Base-by-base conservation (phyloP, 2,329 filamentous ascomycete species). In the Ophiostoma piceae region DNA sequence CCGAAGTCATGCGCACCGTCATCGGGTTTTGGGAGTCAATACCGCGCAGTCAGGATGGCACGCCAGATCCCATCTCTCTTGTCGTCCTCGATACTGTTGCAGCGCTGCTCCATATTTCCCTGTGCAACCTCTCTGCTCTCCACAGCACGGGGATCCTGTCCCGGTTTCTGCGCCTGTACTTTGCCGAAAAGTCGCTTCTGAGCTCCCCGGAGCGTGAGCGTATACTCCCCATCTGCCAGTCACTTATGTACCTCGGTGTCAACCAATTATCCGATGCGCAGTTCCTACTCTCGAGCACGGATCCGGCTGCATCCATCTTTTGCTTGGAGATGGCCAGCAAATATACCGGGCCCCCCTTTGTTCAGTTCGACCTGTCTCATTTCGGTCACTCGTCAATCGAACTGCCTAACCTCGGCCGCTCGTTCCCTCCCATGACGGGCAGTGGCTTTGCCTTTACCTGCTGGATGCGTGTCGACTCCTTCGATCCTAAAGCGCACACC, bases 371-470 rank as follows among this genome's bases (percentile, higher is more conserved):
- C 77, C 83, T 99, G 29, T 95, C 93, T 1, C 81, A 92, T 19
- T 85, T 93, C 77, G 96, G 96, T 0, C 94, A 92, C 79, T 91
- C 92, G 16, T 97, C 95, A 0, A 87, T 98, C 72, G 96, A 99
- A 77, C 83, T 99, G 37, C 87, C 92, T 8, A 94, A 88, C n/a
- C 83, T 99, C 35, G 92, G 92, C 6, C 88, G 91, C 41, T 80
- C 88, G 1, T 99, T 99, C 75, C 96, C 95, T 12, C 93, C 95
- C 0, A 84, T 87, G 69, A 88, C 89, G 22, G 87, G 89, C 11
- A 82, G 84, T n/a, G 96, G 95, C 26, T 99, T 98, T 80, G 96
- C 93, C 0, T 90, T 99, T 72, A 87, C 91, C 65, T 87, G 92
- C 0, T 99, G 95, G 95, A 86, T 97, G 67, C 88, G 91, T 26